Evolutionary conservation across 768 basidiomycete genomes (phyloP).

Genomic region (Boletus barrowsii): DNA sequence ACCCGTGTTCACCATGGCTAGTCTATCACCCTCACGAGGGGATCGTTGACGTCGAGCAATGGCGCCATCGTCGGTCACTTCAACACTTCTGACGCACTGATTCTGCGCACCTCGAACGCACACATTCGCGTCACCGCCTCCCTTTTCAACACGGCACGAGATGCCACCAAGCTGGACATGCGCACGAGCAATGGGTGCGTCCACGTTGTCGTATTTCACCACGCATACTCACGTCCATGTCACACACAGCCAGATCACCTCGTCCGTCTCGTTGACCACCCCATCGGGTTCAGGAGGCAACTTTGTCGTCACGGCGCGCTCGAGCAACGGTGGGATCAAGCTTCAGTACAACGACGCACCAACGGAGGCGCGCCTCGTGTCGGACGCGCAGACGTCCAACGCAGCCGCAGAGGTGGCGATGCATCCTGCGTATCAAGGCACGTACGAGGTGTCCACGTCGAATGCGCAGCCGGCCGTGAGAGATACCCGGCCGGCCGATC

Average conservation of each 20-base stretch:
- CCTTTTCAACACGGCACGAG: slow-evolving; percentile 13
- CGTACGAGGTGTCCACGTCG: slow-evolving; percentile 31
- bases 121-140: slow-evolving; percentile 28
- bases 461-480: slow-evolving; percentile 7
- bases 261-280: slow-evolving; percentile 29
- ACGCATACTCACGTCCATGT: background rate
- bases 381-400: slow-evolving; percentile 37
- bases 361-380: slow-evolving; percentile 26
- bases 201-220: fast-evolving
- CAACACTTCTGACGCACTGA: slow-evolving; percentile 27
- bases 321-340: slow-evolving; percentile 33
- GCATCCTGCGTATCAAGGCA: slow-evolving; percentile 40
- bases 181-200: slow-evolving; percentile 23
- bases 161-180: slow-evolving; percentile 13
- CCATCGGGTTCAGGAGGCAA: slow-evolving; percentile 19
- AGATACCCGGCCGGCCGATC: slow-evolving; percentile 22
- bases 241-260: slow-evolving; percentile 13
- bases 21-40: slow-evolving; percentile 30
- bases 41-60: slow-evolving; percentile 30
- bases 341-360: slow-evolving; percentile 32
- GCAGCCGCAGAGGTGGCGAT: slow-evolving; percentile 22
- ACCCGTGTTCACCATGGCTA: slow-evolving; percentile 3
- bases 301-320: slow-evolving; percentile 32
- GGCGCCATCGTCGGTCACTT: slow-evolving; percentile 37
- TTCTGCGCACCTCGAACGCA: slow-evolving; percentile 35